Evolutionary conservation across 495 filamentous ascomycete species (phyloP), one percentile per base, ranked within the genome.

Genomic region (Aspergillus baeticus): DNA sequence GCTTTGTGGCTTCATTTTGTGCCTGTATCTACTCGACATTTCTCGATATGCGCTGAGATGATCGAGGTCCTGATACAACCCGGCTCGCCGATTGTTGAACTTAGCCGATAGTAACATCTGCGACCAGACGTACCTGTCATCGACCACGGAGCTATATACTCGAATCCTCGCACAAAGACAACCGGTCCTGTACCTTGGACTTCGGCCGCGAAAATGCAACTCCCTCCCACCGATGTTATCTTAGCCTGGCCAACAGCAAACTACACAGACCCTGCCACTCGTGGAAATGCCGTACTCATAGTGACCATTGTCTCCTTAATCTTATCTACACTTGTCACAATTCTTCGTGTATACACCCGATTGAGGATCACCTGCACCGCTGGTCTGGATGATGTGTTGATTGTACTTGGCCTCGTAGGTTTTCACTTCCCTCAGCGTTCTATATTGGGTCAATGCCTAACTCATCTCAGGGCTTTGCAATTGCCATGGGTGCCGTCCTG

Each of bases 161-260:
- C 35, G 20, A 20, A 36, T 15, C 21, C 3, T 39, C n/a, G 8
- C 7, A 1, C 33, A 34, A 23, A 52, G 36, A 22, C 1, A 18
- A 11, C 48, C 15, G 5, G 2, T 18, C 15, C 14, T 17, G 35
- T 6, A 1, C 15, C 17, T 8, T 41, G 21, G 10, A 39, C 4
- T 13, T 42, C 37, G 2, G 29, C 37, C 36, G 8, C 39, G 42
- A 65, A n/a, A 49, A 76, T 76, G 73, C 58, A 66, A 26, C 56
- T 78, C 35, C 80, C 84, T 31, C 79, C 80, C 1, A 10, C 56
- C 11, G 64, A 71, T 15, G 72, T 82, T 5, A 46, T 73, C 48
- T 68, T 59, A 3, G 61, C 71, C 56, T 85, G 82, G 82, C 83
- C 84, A 4, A 58, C 41, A n/a, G 75, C 81, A 4, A 84, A 86